Percentiles rank a stretch among this genome's conserved stretches.
Evolutionary conservation across 1,284 basidiomycete genomes (phyloP).

Genomic region (Anthracocystis walkeri): DNA sequence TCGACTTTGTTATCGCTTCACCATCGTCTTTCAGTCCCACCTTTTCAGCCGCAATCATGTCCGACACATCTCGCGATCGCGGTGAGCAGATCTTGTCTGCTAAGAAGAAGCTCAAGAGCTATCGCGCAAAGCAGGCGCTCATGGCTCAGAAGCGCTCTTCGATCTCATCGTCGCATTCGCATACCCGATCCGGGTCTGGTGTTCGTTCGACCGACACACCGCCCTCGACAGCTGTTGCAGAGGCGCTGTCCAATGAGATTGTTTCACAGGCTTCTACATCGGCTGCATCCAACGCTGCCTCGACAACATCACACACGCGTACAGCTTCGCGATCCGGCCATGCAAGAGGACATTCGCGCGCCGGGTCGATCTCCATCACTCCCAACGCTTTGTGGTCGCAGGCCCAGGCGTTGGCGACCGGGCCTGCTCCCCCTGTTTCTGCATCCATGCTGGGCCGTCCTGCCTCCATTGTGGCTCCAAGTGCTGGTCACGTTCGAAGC

Average conservation of each 20-base stretch:
- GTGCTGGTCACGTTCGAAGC: conserved; percentile 22
- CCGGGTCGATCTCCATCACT: conserved; percentile 58
- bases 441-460: conserved; percentile 17
- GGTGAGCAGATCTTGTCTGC: conserved; percentile 60
- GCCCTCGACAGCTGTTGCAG: conserved; percentile 15
- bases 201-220: conserved; percentile 19
- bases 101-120: conserved; percentile 65
- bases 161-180: conserved; percentile 30
- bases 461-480: conserved; percentile 21
- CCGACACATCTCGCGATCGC: conserved; percentile 33
- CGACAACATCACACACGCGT: conserved; percentile 19
- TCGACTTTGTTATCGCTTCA: conserved; percentile 10
- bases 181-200: conserved; percentile 29
- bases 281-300: conserved; percentile 6
- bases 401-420: conserved; percentile 18
- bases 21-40: neutral
- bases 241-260: conserved; percentile 36
- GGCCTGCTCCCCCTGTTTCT: conserved; percentile 14
- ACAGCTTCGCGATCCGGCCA: conserved; percentile 51
- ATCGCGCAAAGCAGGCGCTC: conserved; percentile 62
- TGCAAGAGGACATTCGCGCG: conserved; percentile 55
- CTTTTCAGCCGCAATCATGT: conserved; percentile 9
- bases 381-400: conserved; percentile 37
- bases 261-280: conserved; percentile 40
- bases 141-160: conserved; percentile 51